Percentiles rank a stretch among this genome's conserved stretches.
Conservation (phyloP, 2,329 filamentous ascomycete species). For the Zarea fungicola region DNA sequence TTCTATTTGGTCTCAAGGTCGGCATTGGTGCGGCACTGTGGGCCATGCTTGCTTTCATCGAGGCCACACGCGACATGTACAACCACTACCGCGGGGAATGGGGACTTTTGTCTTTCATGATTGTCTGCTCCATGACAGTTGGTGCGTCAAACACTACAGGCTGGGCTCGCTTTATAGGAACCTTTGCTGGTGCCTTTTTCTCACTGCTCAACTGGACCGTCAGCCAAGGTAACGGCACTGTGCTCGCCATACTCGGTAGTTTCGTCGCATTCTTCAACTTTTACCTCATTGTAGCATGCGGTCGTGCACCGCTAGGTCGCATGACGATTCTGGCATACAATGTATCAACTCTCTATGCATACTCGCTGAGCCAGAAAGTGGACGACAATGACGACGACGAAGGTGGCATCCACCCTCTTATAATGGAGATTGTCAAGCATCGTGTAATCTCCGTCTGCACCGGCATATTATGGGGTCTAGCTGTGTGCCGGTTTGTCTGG, state of each 20-base stretch:
- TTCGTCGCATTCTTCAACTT: constrained; percentile 73
- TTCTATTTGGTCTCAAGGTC: constrained; percentile 79
- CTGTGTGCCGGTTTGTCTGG: constrained; percentile 82
- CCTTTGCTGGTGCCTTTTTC: constrained; percentile 67
- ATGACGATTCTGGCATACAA: constrained; percentile 94
- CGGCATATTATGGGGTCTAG: constrained; percentile 80
- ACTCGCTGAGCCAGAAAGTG: constrained; percentile 72
- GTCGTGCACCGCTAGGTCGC: constrained; percentile 77
- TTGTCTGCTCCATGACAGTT: constrained; percentile 92
- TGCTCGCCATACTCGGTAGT: constrained; percentile 72
- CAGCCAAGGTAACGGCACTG: constrained; percentile 63
- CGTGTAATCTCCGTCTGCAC: constrained; percentile 74
- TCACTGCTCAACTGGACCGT: constrained; percentile 72
- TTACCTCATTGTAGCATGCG: constrained; percentile 74
- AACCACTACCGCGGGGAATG: constrained; percentile 85
- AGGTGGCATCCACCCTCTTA: constrained; percentile 71
- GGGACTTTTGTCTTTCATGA: constrained; percentile 93
- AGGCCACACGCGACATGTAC: constrained; percentile 68
- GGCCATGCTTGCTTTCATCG: constrained; percentile 76
- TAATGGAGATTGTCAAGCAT: constrained; percentile 77
- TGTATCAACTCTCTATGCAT: constrained; percentile 83
- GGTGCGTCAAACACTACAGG: constrained; percentile 89
- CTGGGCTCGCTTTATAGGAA: constrained; percentile 74
- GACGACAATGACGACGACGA: constrained; percentile 74
- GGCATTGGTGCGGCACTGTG: constrained; percentile 79